Percentiles rank a stretch among this genome's conserved stretches.
These are phyloP conservation scores for Fusarium protoensiforme DNA, from an alignment of 2,329 filamentous ascomycete genomes.

Conservation along the genomic window DNA sequence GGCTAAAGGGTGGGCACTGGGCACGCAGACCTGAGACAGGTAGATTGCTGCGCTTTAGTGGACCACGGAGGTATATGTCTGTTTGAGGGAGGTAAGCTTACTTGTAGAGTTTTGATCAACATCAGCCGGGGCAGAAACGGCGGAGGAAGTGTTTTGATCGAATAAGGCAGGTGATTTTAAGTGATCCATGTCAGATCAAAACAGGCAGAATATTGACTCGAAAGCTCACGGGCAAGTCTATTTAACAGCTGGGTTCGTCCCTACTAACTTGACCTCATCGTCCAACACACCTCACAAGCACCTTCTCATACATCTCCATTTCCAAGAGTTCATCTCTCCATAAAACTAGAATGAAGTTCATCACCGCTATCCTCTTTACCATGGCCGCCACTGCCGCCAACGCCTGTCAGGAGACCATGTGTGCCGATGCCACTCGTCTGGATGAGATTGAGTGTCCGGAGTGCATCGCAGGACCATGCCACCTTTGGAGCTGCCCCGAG, in stretches of 20 bases:
- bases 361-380: background rate
- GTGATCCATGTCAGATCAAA: background rate
- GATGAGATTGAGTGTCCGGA: background rate
- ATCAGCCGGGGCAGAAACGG: background rate
- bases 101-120: background rate
- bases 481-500: background rate
- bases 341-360: background rate
- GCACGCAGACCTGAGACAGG: background rate
- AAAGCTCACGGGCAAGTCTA: background rate
- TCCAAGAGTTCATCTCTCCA: background rate
- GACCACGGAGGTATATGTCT: background rate
- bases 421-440: background rate
- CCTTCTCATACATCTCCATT: background rate
- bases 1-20: no score
- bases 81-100: background rate
- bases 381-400: background rate
- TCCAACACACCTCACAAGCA: background rate
- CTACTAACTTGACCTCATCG: background rate
- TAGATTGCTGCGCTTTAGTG: background rate
- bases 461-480: conserved; percentile 7
- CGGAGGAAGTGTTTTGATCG: background rate
- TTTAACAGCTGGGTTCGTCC: background rate
- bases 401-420: background rate
- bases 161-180: background rate
- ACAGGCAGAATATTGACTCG: background rate